Conservation (phyloP, 768 basidiomycete species). For the Amanita phalloides region DNA sequence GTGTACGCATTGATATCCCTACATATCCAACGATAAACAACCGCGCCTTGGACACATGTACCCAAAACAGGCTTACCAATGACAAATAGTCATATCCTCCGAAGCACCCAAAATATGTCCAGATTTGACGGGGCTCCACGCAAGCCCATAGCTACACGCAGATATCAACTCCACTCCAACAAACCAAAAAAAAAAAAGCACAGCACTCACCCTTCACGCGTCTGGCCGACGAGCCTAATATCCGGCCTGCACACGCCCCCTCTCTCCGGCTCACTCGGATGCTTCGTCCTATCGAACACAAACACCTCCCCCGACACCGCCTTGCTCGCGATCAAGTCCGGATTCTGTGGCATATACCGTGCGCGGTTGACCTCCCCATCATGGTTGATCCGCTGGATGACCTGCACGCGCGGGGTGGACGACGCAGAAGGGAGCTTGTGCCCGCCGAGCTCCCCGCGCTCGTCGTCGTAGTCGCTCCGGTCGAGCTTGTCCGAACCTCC, state of each 20-base stretch:
- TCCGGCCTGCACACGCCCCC: constrained; percentile 80
- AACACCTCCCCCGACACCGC: constrained; percentile 83
- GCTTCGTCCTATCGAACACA: constrained; percentile 96
- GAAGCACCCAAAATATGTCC: constrained; percentile 88
- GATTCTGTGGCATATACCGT: constrained; percentile 98
- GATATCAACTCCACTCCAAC: constrained; percentile 3
- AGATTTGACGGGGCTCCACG: constrained; percentile 79
- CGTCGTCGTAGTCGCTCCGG: constrained; percentile 77
- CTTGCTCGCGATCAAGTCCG: constrained; percentile 94
- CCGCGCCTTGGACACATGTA: background rate
- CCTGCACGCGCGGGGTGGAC: constrained; percentile 75
- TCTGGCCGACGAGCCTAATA: constrained; percentile 84
- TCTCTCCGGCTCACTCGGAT: constrained; percentile 84
- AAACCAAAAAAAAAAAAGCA: background rate
- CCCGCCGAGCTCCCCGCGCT: constrained; percentile 90
- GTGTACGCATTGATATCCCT: constrained; percentile 93
- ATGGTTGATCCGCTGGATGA: constrained; percentile 93
- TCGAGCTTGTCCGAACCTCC: constrained; percentile 66
- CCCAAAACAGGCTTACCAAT: constrained; percentile 50
- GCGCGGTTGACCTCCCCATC: constrained; percentile 93
- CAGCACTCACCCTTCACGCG: constrained; percentile 74
- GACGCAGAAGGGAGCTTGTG: constrained; percentile 51
- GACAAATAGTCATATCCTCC: constrained; percentile 92
- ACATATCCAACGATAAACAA: constrained; percentile 5
- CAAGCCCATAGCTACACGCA: constrained; percentile 71